Evolutionary conservation across 495 filamentous ascomycete species (phyloP).

Genomic region (Neurospora africana): DNA sequence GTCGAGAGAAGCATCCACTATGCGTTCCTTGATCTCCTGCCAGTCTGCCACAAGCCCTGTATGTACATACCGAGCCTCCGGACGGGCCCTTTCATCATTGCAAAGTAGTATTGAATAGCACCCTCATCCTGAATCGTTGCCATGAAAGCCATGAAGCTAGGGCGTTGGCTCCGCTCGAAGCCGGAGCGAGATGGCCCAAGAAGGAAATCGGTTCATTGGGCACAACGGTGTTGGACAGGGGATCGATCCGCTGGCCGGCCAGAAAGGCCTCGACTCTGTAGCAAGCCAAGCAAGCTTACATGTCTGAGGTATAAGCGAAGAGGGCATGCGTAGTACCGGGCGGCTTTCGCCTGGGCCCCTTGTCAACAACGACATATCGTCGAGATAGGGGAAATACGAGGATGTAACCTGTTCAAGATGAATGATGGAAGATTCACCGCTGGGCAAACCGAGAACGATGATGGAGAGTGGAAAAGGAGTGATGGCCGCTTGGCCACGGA

Average conservation of each 20-base stretch:
- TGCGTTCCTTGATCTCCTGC: neutral
- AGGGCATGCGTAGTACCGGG: neutral
- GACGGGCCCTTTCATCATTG: neutral
- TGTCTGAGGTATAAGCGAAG: slow-evolving; percentile 3
- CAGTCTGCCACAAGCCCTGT: neutral
- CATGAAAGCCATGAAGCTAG: slow-evolving; percentile 5
- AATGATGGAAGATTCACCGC: neutral
- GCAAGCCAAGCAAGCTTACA: slow-evolving; percentile 3
- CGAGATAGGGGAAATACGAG: neutral
- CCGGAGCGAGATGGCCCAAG: slow-evolving; percentile 21
- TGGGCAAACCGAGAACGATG: neutral
- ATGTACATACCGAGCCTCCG: neutral
- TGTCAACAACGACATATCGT: neutral
- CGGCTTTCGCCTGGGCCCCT: neutral
- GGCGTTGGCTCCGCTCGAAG: slow-evolving; percentile 14
- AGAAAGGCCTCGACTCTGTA: neutral
- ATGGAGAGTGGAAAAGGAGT: neutral
- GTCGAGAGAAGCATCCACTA: slow-evolving; percentile 9
- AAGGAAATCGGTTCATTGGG: slow-evolving; percentile 2
- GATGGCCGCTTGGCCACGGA: neutral
- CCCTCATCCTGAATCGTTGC: slow-evolving; percentile 7
- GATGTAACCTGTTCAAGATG: neutral
- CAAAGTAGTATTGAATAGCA: neutral
- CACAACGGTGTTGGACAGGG: slow-evolving; percentile 3
- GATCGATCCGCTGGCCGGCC: neutral